phyloP scores from a whole-genome alignment of 176 grass and related monocot species.

The Puya raimondii region DNA sequence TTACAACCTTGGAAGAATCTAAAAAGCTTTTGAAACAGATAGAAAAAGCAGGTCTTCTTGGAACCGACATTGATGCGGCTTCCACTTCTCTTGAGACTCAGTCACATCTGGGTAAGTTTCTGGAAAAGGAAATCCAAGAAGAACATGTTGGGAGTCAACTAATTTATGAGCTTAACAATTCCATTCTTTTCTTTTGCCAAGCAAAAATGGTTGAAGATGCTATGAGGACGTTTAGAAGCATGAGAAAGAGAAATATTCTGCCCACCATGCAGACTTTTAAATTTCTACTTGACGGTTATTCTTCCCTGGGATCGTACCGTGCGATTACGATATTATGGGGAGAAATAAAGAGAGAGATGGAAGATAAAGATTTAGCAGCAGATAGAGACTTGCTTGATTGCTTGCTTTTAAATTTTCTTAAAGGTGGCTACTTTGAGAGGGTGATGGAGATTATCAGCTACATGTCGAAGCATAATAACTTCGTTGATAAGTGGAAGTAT shows the following conservation, averaged over 20 bases:
- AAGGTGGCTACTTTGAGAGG: conserved; percentile 80
- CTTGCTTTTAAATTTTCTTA: conserved; percentile 73
- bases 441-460: conserved; percentile 66
- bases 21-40: conserved; percentile 58
- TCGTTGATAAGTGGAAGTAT: conserved; percentile 77
- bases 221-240: conserved; percentile 61
- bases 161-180: conserved; percentile 61
- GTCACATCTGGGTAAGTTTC: conserved; percentile 44
- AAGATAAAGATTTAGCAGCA: conserved; percentile 34
- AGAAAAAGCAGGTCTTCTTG: conserved; percentile 29
- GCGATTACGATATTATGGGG: conserved; percentile 83
- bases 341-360: conserved; percentile 69
- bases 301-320: conserved; percentile 53
- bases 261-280: conserved; percentile 58
- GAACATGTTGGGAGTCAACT: conserved; percentile 29
- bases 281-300: conserved; percentile 64
- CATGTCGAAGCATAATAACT: conserved; percentile 55
- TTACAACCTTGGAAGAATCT: conserved; percentile 49
- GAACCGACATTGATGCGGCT: conserved; percentile 26
- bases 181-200: conserved; percentile 81
- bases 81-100: conserved; percentile 11
- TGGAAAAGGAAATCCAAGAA: conserved; percentile 39
- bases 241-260: conserved; percentile 63
- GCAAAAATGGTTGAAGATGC: conserved; percentile 96
- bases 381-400: conserved; percentile 63